Conservation (phyloP, 1,284 basidiomycete species). For the Ustilago shanxiensis region DNA sequence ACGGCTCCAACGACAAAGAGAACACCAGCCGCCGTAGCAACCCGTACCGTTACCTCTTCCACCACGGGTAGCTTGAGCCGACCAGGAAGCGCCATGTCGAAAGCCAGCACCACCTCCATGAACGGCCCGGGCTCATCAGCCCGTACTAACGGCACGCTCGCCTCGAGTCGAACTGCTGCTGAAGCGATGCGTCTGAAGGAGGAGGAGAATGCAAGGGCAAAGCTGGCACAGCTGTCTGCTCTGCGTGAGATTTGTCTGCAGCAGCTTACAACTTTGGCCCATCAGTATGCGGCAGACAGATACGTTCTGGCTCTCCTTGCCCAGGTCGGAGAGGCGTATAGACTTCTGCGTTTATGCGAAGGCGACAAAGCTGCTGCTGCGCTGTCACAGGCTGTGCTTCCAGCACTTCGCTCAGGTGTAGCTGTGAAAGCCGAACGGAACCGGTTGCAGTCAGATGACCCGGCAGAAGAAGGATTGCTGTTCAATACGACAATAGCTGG, state of each 20-base stretch:
- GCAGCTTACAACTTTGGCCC: slow-evolving; percentile 26
- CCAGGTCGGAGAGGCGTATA: slow-evolving; percentile 60
- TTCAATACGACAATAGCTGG: not conserved
- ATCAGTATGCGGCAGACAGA: slow-evolving; percentile 44
- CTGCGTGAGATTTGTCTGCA: slow-evolving; percentile 29
- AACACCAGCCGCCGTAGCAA: not conserved
- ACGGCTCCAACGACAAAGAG: slow-evolving; percentile 12
- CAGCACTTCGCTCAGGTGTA: not conserved
- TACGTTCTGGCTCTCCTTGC: slow-evolving; percentile 44
- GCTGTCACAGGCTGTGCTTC: slow-evolving; percentile 21
- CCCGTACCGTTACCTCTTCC: slow-evolving; percentile 5
- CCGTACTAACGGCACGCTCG: slow-evolving; percentile 25
- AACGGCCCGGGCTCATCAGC: slow-evolving; percentile 12
- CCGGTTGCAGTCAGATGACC: not conserved
- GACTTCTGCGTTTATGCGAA: slow-evolving; percentile 52
- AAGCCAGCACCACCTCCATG: slow-evolving; percentile 36
- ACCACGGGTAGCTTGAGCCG: slow-evolving; percentile 27
- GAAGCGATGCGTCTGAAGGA: slow-evolving; percentile 45
- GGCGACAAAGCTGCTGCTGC: slow-evolving; percentile 47
- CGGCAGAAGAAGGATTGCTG: slow-evolving; percentile 8
- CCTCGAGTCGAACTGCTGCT: slow-evolving; percentile 35
- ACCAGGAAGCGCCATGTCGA: slow-evolving; percentile 47
- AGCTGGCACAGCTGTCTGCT: slow-evolving; percentile 24
- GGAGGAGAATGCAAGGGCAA: slow-evolving; percentile 23
- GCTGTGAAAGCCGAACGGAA: not conserved